Evolutionary conservation across 2,329 filamentous ascomycete genomes (phyloP).

Genomic region (Esteya vermicola): DNA sequence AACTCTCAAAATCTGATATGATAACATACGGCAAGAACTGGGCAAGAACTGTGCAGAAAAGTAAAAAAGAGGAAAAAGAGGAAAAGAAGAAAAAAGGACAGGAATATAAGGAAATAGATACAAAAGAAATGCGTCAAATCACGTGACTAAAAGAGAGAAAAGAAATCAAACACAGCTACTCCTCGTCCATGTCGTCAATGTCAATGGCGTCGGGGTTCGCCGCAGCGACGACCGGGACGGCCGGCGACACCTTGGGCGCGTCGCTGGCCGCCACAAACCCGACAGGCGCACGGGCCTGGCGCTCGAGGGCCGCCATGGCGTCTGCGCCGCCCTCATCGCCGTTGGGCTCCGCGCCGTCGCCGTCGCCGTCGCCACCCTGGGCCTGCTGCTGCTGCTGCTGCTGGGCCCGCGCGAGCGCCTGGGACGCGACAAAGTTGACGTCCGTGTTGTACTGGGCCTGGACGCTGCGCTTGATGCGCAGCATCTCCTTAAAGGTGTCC

Average conservation of each 20-base stretch:
- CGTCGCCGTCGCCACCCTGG: constrained; percentile 19
- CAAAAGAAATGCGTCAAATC: neutral
- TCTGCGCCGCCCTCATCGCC: constrained; percentile 45
- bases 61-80: constrained; percentile 1
- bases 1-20: too few species aligned
- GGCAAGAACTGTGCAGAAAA: neutral
- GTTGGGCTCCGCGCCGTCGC: constrained; percentile 25
- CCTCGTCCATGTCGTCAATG: constrained; percentile 56
- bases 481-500: constrained; percentile 98
- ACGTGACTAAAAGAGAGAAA: neutral
- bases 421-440: constrained; percentile 94
- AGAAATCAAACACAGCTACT: neutral
- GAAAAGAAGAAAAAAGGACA: constrained; percentile 5
- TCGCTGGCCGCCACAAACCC: constrained; percentile 85
- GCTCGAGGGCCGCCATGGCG: constrained; percentile 79
- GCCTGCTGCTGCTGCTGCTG: constrained; percentile 21
- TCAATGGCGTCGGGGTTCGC: constrained; percentile 79
- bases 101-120: too few species aligned
- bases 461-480: constrained; percentile 91
- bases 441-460: constrained; percentile 98
- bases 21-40: neutral
- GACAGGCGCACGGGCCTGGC: constrained; percentile 72
- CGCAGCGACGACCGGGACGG: constrained; percentile 27
- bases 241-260: constrained; percentile 38
- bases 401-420: constrained; percentile 75